phyloP scores from a whole-genome alignment of 176 grass and related monocot species.

The Calamus simplicifolius region DNA sequence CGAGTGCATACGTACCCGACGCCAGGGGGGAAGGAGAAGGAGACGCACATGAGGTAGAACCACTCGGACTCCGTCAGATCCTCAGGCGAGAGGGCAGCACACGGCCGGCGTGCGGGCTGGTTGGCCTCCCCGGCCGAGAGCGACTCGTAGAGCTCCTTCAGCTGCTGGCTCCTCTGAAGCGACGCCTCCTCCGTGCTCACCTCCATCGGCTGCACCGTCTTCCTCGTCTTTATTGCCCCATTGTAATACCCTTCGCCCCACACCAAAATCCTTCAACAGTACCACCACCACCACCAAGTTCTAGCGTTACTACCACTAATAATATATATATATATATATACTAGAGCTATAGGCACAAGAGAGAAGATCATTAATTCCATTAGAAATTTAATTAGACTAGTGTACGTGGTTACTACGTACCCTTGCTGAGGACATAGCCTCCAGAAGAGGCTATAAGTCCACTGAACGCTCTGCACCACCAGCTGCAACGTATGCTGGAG shows the following conservation, averaged over 20 bases:
- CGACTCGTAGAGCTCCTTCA: conserved; percentile 71
- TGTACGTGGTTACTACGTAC: too few species aligned
- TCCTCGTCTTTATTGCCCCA: conserved; percentile 77
- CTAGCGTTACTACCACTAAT: too few species aligned
- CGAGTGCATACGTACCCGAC: conserved; percentile 44
- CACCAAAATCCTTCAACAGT: conserved; percentile 35
- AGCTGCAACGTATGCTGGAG: conserved; percentile 51
- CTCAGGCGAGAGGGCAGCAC: conserved; percentile 79
- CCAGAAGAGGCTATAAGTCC: conserved; percentile 97
- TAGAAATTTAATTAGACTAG: too few species aligned
- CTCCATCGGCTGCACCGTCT: conserved; percentile 48
- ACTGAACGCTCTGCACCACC: conserved; percentile 47
- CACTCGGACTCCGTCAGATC: conserved; percentile 89
- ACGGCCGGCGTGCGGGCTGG: conserved; percentile 28
- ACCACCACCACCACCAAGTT: too few species aligned
- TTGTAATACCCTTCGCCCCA: conserved; percentile 91
- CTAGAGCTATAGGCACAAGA: too few species aligned
- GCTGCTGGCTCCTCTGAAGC: conserved; percentile 57
- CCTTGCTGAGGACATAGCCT: conserved; percentile 54
- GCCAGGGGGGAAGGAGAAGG: conserved; percentile 67
- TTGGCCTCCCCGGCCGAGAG: conserved; percentile 32
- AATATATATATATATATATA: too few species aligned
- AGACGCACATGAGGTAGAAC: conserved; percentile 94
- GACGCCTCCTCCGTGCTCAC: conserved; percentile 36
- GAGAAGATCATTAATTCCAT: too few species aligned